phyloP scores from a whole-genome alignment of 139 green algal genomes.

The Closterium sp. region DNA sequence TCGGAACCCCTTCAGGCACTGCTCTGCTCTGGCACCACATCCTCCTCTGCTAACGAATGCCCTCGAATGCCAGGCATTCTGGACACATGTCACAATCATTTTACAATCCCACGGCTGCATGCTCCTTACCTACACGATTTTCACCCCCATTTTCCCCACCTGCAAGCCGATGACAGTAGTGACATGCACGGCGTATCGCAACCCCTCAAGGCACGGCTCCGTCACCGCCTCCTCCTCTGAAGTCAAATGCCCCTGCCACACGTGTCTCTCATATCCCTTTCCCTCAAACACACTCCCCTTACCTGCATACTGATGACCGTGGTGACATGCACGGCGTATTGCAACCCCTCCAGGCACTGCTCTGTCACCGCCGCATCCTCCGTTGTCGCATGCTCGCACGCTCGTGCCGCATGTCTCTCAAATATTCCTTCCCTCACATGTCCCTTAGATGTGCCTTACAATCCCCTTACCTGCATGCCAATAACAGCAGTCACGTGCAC shows the following conservation, averaged over 20 bases:
- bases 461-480: slow-evolving; percentile 60
- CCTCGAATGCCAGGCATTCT: too few species aligned
- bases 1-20: slow-evolving; percentile 69
- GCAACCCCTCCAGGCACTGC: slow-evolving; percentile 69
- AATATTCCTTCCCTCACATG: slow-evolving; percentile 53
- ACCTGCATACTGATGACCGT: slow-evolving; percentile 72
- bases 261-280: slow-evolving; percentile 24
- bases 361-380: slow-evolving; percentile 56
- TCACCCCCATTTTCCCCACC: too few species aligned
- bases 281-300: slow-evolving; percentile 35
- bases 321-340: slow-evolving; percentile 63
- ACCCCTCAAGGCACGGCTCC: slow-evolving; percentile 67
- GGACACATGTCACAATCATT: too few species aligned
- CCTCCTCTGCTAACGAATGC: too few species aligned
- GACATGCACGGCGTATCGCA: slow-evolving; percentile 59
- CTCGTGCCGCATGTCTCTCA: neutral
- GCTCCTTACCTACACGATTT: too few species aligned
- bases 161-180: slow-evolving; percentile 74
- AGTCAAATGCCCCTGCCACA: neutral
- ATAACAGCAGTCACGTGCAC: slow-evolving; percentile 71
- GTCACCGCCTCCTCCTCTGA: slow-evolving; percentile 53
- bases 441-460: too few species aligned
- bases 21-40: slow-evolving; percentile 53
- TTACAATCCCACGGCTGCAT: too few species aligned
- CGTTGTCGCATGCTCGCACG: too few species aligned